Conservation (phyloP, 2,329 filamentous ascomycete species). For the Kalmusia sp. region DNA sequence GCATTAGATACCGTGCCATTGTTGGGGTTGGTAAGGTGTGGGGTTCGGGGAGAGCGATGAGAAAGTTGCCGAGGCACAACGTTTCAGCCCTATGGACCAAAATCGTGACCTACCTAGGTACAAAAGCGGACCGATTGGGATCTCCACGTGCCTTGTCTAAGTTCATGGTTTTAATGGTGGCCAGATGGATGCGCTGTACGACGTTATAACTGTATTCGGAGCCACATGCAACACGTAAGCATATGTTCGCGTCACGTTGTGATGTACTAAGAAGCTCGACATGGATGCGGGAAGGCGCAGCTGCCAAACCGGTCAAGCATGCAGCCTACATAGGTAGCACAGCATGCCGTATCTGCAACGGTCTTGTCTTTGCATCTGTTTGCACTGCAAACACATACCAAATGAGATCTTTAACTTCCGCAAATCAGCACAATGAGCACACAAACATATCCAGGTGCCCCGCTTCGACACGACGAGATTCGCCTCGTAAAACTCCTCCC, state of each 20-base stretch:
- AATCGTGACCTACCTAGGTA: no score
- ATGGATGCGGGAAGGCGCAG: not conserved
- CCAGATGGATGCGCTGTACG: no score
- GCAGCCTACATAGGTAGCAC: not conserved
- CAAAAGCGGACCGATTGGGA: no score
- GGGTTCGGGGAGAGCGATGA: slow-evolving; percentile 15
- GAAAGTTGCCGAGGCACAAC: slow-evolving; percentile 18
- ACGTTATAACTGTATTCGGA: no score
- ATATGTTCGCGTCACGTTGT: no score
- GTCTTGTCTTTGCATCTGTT: no score
- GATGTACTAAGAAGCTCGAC: no score
- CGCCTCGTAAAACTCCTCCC: slow-evolving; percentile 14
- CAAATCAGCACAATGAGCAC: not conserved
- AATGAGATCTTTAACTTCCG: not conserved
- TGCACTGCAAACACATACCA: not conserved
- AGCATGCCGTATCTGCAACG: no score
- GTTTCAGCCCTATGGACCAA: not conserved
- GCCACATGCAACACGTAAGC: no score
- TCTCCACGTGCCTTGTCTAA: no score
- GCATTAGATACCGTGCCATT: slow-evolving; percentile 9
- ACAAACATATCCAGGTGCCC: not conserved
- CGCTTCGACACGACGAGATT: slow-evolving; percentile 10
- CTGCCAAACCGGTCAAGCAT: not conserved
- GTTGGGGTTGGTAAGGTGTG: slow-evolving; percentile 11
- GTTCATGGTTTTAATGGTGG: no score